A percentile compares a stretch with the other conserved stretches of the same genome.
Evolutionary conservation across 345 rosid species (phyloP).

Genomic region (Abelmoschus esculentus): DNA sequence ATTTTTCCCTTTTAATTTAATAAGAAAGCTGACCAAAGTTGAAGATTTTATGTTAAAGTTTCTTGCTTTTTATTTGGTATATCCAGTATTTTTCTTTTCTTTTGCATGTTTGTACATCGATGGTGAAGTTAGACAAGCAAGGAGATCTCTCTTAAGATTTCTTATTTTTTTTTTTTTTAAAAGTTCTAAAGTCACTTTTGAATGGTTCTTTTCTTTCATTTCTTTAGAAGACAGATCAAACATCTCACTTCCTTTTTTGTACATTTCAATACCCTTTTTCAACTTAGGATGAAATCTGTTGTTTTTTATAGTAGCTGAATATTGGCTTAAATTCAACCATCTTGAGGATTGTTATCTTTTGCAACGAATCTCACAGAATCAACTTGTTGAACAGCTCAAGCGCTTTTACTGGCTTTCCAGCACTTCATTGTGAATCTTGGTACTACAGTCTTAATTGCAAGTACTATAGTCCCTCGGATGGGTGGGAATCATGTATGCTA

Average conservation of each 20-base stretch:
- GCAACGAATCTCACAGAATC: conserved; percentile 2
- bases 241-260: background rate
- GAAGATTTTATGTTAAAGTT: conserved; percentile 23
- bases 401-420: conserved; percentile 70
- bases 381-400: conserved; percentile 48
- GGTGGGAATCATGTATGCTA: conserved; percentile 75
- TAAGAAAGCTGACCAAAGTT: conserved; percentile 5
- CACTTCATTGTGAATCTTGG: conserved; percentile 95
- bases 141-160: background rate
- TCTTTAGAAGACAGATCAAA: background rate
- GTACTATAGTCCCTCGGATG: conserved; percentile 65
- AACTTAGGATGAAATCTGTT: background rate
- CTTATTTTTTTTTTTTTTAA: background rate
- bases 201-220: conserved; percentile 8
- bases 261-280: background rate
- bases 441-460: conserved; percentile 62
- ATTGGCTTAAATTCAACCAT: background rate
- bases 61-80: conserved; percentile 13
- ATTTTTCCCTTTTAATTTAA: conserved; percentile 14
- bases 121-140: background rate
- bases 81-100: conserved; percentile 7
- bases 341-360: background rate
- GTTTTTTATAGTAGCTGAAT: background rate
- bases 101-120: conserved; percentile 13
- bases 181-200: background rate